Conservation (phyloP, 2,329 filamentous ascomycete species). For the Diaporthe amygdali region DNA sequence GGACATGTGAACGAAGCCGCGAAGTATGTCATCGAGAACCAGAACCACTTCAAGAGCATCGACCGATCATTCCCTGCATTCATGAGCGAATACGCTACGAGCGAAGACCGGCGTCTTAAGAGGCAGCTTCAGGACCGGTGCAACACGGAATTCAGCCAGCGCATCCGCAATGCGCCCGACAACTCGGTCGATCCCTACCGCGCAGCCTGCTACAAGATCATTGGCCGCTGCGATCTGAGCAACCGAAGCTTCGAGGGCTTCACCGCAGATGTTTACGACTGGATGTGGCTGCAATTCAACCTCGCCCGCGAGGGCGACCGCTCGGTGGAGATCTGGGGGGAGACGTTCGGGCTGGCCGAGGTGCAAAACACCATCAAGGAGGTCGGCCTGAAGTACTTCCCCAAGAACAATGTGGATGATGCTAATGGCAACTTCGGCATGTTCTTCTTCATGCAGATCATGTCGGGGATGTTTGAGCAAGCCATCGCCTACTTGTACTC, state of each 20-base stretch:
- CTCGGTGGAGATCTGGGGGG: slow-evolving; percentile 67
- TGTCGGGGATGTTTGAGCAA: slow-evolving; percentile 93
- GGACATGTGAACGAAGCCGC: slow-evolving; percentile 86
- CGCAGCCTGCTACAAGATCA: slow-evolving; percentile 97
- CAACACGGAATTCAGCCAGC: slow-evolving; percentile 87
- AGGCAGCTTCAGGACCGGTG: slow-evolving; percentile 85
- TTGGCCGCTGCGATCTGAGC: slow-evolving; percentile 76
- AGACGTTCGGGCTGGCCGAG: slow-evolving; percentile 68
- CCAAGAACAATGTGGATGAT: slow-evolving; percentile 79
- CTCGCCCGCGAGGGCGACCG: slow-evolving; percentile 70
- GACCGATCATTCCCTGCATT: slow-evolving; percentile 91
- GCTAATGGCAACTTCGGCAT: slow-evolving; percentile 79
- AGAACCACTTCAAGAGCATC: slow-evolving; percentile 82
- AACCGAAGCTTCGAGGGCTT: slow-evolving; percentile 69
- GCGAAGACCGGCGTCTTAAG: slow-evolving; percentile 76
- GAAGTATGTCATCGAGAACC: slow-evolving; percentile 82
- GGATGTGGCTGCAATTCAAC: slow-evolving; percentile 76
- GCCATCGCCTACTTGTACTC: slow-evolving; percentile 90
- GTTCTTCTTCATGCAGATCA: slow-evolving; percentile 90
- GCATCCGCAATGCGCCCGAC: slow-evolving; percentile 81
- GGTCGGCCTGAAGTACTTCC: slow-evolving; percentile 90
- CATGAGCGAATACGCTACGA: slow-evolving; percentile 81
- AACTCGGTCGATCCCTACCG: slow-evolving; percentile 92
- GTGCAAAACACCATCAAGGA: slow-evolving; percentile 83
- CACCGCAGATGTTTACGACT: slow-evolving; percentile 70